Evolutionary conservation across 805 yeast genomes (phyloP), one percentile per base, ranked within the genome.

Genomic region (Zygosaccharomyces rouxii): DNA sequence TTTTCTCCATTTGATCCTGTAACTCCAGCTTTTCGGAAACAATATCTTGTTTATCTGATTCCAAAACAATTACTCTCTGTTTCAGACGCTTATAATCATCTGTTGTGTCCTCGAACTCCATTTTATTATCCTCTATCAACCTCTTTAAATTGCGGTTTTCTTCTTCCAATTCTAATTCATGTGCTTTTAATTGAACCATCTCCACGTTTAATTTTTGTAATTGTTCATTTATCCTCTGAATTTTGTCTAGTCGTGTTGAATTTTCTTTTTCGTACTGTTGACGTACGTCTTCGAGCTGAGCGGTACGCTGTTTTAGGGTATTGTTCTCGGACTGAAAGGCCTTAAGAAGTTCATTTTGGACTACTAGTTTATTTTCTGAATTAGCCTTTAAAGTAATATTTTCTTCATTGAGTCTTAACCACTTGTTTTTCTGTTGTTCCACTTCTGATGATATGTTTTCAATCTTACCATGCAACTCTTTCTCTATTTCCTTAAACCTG

Each of bases 321-420:
- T 63, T 63, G 29, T 59, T 60, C 43, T 67, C 71, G 4, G 66
- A 56, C 5, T 53, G 50, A 1, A 68, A 54, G 14, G 69, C 56
- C 21, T 62, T 61, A 31, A 63, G 54, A 3, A 71, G 59, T 22
- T 69, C 71, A 16, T 55, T 55, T 51, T 71, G 74, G 1, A 71
- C 64, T 18, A 64, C 57, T 16, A 71, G 37, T 51, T 71, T 69
- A 38, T 66, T 62, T 21, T 71, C 71, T 40, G 58, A 67, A n/a
- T 55, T 59, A 3, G 62, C 54, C 33, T 59, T 55, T 6, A 57
- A 42, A 7, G 52, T 45, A 47, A 54, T 46, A 50, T 59, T 37
- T 44, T 42, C 29, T 42, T 49, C 54, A 44, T 57, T 38, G 42
- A 59, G 10, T 50, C 62, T 49, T 7, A 48, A 35, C 21, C 49